Evolutionary conservation across 805 yeast species (phyloP), one percentile per base, ranked within the genome.

Genomic region (Hanseniaspora lindneri): DNA sequence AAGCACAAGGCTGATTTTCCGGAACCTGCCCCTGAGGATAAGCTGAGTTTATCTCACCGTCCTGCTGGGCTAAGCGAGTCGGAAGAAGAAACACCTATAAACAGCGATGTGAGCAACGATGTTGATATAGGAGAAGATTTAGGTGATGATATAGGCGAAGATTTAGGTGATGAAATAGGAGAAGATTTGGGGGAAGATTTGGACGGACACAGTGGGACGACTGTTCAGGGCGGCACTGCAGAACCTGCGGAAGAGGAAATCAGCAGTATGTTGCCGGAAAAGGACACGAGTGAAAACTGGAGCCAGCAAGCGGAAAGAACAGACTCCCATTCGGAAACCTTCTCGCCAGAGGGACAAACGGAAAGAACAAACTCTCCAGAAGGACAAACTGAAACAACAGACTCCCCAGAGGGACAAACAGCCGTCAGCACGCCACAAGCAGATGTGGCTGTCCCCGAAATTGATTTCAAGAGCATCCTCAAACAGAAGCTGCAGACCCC

Each of bases 71-170:
- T n/a, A n/a, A 8, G 33, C 7, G 44, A 39, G n/a, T 9, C 11
- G 10, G 47, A 43, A 29, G 47, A 36, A 25, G 25, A 35, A 7
- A 43, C 47, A 17, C 47, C 47, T 6, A 39, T 43, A 2, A 43
- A 43, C 23, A 43, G 47, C 20, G 47, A 33, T 27, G 10, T 9
- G 8, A 27, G 29, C 11, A 11, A 11, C 29, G 11, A 11, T 27
- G 29, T 7, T 19, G 17, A 32, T 20, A 13, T 51, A 27, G 61
- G 41, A 34, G 60, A 60, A 47, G 65, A 61, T 23, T 30, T 54
- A 8, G 67, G 62, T 28, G 68, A 64, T 54, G 71, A 69, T 23
- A 43, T 64, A 3, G 63, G 59, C 14, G 60, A 41, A 27, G 11
- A 27, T 27, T 11, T 27, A 27, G 29, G 11, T 11, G 29, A 27